Base-by-base conservation (phyloP, 805 yeast genomes). In the Kuraishia piskuri region DNA sequence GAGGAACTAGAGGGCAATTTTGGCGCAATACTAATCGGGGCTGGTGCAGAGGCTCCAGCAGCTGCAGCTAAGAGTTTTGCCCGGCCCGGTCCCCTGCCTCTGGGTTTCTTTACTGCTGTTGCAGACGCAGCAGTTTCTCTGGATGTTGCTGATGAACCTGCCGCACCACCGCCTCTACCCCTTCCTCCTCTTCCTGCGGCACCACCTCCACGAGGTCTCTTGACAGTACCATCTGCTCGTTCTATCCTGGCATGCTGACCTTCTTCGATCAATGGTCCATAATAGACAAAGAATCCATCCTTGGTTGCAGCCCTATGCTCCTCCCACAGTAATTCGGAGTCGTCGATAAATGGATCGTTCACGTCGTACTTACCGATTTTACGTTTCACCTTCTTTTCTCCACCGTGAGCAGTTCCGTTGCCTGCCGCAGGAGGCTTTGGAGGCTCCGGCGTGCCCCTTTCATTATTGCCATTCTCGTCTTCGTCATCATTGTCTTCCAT, bases 341-440 rank as follows among this genome's bases (percentile, higher is more conserved):
- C 99, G 70, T 94, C 99, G 55, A 94, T 94, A 63, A 94, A 94
- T 2, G 98, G 99, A 68, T 94, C 99, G 56, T 88, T 84, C 50
- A 81, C 75, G 65, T 94, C 99, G 68, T 94, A 94, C 63, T 88
- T 90, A 2, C 97, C 97, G 37, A 90, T 89, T 58, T 87, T 80
- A 52, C 90, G 79, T 53, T 73, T 68, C 61, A 75, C 71, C 62
- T 73, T 77, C 59, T 72, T 68, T 54, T 71, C 62, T 19, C 67
- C 68, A 22, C 67, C 74, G 14, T 66, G 72, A 50, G 70, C 68
- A 22, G 68, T 72, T 7, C 68, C 70, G 17, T 24, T 22, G 6
- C 23, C 51, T 3, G 54, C 12, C 1, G 23, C 44, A 22, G 44
- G n/a, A 6, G 52, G 26, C 26, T 22, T 21, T 36, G 46, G n/a